phyloP scores from a whole-genome alignment of 345 rosid genomes.

The Eucalyptus shirleyi region DNA sequence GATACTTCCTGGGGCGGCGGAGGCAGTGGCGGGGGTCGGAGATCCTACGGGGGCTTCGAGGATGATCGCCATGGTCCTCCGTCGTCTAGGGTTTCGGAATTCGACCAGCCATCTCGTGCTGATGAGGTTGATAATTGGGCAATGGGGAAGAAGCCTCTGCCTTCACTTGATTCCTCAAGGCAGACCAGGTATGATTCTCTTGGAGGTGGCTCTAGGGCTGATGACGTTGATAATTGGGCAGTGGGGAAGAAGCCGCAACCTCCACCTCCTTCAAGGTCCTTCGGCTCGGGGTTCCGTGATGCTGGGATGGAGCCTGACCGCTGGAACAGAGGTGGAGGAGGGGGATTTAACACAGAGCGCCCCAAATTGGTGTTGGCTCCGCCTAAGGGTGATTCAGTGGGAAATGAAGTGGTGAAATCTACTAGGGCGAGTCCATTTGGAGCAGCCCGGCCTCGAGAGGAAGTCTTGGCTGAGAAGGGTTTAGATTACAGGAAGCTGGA shows the following conservation, averaged over 20 bases:
- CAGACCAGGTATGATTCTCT: slow-evolving; percentile 46
- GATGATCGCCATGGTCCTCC: slow-evolving; percentile 57
- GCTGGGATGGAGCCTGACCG: slow-evolving; percentile 52
- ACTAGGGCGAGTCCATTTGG: slow-evolving; percentile 82
- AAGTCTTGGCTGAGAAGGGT: slow-evolving; percentile 89
- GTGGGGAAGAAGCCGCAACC: slow-evolving; percentile 43
- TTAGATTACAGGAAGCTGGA: slow-evolving; percentile 90
- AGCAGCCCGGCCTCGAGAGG: slow-evolving; percentile 86
- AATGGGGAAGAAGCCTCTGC: slow-evolving; percentile 39
- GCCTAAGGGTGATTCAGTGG: slow-evolving; percentile 31
- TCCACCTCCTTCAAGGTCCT: slow-evolving; percentile 35
- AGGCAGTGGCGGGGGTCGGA: slow-evolving; percentile 33
- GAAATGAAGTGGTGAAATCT: slow-evolving; percentile 32
- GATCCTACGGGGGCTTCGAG: slow-evolving; percentile 64
- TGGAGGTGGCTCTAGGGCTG: slow-evolving; percentile 65
- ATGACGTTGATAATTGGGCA: slow-evolving; percentile 76
- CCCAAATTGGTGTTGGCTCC: slow-evolving; percentile 62
- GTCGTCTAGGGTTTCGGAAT: slow-evolving; percentile 69
- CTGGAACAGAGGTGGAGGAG: slow-evolving; percentile 50
- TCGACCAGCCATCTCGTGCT: slow-evolving; percentile 78
- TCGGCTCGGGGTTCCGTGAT: slow-evolving; percentile 54
- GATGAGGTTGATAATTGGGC: slow-evolving; percentile 95
- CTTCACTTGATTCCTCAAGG: slow-evolving; percentile 44
- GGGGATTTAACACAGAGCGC: slow-evolving; percentile 37
- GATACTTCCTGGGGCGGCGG: slow-evolving; percentile 48